A percentile compares a stretch with the other conserved stretches of the same genome.
phyloP scores from a whole-genome alignment of 305 asterid species.

The Solanum hybrid region DNA sequence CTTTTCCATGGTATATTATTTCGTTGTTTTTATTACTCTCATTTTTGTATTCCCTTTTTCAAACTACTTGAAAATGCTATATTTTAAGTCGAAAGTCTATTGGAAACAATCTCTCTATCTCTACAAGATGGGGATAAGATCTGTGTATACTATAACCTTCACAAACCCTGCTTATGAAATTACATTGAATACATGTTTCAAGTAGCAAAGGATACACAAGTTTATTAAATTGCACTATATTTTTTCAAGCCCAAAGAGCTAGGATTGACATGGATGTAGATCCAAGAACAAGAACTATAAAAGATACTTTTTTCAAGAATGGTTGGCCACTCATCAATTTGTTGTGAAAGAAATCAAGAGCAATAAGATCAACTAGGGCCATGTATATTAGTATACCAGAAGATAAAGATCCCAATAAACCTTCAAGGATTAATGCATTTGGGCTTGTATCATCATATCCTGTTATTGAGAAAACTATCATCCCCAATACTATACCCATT shows the following conservation, averaged over 20 bases:
- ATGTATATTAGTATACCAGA: conserved; percentile 34
- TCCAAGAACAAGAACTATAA: conserved; percentile 31
- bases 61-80: background rate
- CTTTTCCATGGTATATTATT: background rate
- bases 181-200: background rate
- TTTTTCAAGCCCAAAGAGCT: conserved; percentile 34
- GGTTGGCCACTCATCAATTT: conserved; percentile 27
- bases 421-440: conserved; percentile 32
- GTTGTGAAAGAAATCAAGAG: conserved; percentile 37
- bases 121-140: background rate
- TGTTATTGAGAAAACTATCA: conserved; percentile 26
- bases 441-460: conserved; percentile 33
- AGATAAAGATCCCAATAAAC: conserved; percentile 28
- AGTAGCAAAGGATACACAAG: background rate
- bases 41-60: background rate
- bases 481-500: conserved; percentile 28
- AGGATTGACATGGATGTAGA: conserved; percentile 35
- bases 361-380: conserved; percentile 36
- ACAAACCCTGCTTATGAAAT: background rate
- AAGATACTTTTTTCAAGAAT: conserved; percentile 27
- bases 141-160: background rate
- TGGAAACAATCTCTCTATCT: background rate
- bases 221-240: background rate
- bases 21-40: background rate
- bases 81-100: background rate